phyloP scores from a whole-genome alignment of 495 filamentous ascomycete genomes.

The Zalerion maritima region DNA sequence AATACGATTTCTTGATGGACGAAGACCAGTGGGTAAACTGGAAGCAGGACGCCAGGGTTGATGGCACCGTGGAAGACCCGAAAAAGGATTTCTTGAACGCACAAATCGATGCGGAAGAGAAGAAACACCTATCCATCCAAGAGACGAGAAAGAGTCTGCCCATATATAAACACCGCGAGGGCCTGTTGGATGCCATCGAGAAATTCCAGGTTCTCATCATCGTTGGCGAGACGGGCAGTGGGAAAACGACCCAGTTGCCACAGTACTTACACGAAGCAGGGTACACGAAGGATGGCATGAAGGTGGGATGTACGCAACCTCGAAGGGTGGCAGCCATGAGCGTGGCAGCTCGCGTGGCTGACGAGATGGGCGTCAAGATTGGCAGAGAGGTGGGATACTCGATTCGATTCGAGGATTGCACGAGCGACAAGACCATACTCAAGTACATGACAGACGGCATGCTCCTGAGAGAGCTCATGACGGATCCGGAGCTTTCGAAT shows the following conservation, averaged over 20 bases:
- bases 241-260: conserved; percentile 80
- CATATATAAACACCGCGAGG: conserved; percentile 69
- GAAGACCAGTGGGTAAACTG: conserved; percentile 80
- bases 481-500: conserved; percentile 70
- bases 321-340: conserved; percentile 93
- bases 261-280: conserved; percentile 86
- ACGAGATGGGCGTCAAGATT: conserved; percentile 83
- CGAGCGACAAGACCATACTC: conserved; percentile 80
- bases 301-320: conserved; percentile 74
- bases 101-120: conserved; percentile 74
- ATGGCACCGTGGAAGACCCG: conserved; percentile 47
- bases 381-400: conserved; percentile 91
- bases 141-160: conserved; percentile 84
- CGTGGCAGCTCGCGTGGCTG: conserved; percentile 84
- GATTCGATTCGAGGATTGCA: conserved; percentile 90
- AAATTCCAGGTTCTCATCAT: conserved; percentile 70
- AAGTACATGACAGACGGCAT: conserved; percentile 99
- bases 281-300: conserved; percentile 63
- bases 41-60: conserved; percentile 55
- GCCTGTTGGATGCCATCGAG: conserved; percentile 56
- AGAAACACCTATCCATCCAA: conserved; percentile 70
- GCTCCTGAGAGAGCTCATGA: conserved; percentile 82
- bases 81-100: conserved; percentile 51
- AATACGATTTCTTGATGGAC: conserved; percentile 93
- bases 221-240: conserved; percentile 77